Evolutionary conservation across 345 rosid species (phyloP), one percentile per base, ranked within the genome.

Genomic region (Gynandropsis gynandra): DNA sequence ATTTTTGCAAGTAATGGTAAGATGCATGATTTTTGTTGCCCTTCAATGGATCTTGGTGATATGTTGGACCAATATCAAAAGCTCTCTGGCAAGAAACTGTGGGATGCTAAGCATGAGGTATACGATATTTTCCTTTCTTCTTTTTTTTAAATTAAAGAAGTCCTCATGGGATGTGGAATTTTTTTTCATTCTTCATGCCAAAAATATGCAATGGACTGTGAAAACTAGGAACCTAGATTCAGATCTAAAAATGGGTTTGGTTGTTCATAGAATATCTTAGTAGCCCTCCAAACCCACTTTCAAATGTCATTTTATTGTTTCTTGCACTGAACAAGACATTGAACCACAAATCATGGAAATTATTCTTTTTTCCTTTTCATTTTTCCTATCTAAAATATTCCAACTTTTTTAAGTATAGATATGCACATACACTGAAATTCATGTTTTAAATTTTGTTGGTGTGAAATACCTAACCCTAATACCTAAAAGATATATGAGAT

Each of bases 61-160:
- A 67, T 88, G 60, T 55, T 92, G 78, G 98, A 87, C 33, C 59
- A 65, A 48, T 92, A 92, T 48, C 95, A 88, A 52, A 83, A 75
- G 57, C 72, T 68, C 49, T 77, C 86, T 50, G 88, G 93, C 42
- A 78, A 85, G 58, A 85, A 76, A 73, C 47, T 92, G 40, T 88
- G 98, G 98, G 95, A 92, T 74, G 86, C 82, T 46, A 88, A 85
- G 65, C 98, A 87, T 75, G 97, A 92, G 96, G 98, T 92, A n/a
- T n/a, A 43, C 42, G 34, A n/a, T 41, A 15, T 60, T 35, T 17
- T 37, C 50, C 1, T 16, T 36, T 18, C 4, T 8, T 20, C 9
- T 47, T 5, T 4, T 54, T 42, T 29, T 8, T 19, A 10, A 14
- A 16, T 54, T 35, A 47, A 10, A 16, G 49, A 4, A 27, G 47